phyloP scores from a whole-genome alignment of 371 early-diverging fungal genomes.

The Apophysomyces trapeziformis region DNA sequence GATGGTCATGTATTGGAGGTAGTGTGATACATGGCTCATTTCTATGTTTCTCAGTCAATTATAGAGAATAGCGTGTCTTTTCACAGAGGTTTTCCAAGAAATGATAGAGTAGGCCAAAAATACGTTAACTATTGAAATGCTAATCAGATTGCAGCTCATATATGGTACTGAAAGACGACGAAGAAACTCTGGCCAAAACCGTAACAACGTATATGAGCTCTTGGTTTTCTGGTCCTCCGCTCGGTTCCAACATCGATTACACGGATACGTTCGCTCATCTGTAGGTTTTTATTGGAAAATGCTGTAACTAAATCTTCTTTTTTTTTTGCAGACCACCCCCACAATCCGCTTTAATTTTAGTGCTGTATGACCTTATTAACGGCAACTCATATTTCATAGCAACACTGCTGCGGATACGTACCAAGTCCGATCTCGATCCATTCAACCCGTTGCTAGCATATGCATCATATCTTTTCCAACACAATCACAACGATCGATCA shows the following conservation, averaged over 20 bases:
- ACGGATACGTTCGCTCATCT: constrained; percentile 38
- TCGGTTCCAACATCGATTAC: constrained; percentile 36
- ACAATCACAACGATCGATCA: constrained; percentile 51
- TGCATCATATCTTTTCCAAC: constrained; percentile 54
- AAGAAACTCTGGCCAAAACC: constrained; percentile 47
- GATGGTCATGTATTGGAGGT: constrained; percentile 34
- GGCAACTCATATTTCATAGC: constrained; percentile 35
- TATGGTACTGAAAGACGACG: constrained; percentile 51
- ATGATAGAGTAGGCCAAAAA: constrained; percentile 42
- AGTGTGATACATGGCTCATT: neutral
- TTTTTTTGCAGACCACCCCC: constrained; percentile 43
- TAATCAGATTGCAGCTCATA: constrained; percentile 21
- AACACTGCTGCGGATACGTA: constrained; percentile 15
- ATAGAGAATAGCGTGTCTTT: constrained; percentile 40
- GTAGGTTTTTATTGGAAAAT: constrained; percentile 29
- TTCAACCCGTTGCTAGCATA: constrained; percentile 47
- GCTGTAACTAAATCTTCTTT: neutral
- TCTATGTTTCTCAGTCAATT: neutral
- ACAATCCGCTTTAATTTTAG: constrained; percentile 45
- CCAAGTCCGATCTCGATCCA: constrained; percentile 19
- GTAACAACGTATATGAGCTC: constrained; percentile 53
- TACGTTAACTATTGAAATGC: neutral
- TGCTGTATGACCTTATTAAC: constrained; percentile 54
- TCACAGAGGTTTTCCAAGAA: constrained; percentile 23
- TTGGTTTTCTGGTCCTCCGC: constrained; percentile 46